These are phyloP conservation scores for Arctium minus DNA, from an alignment of 129 eudicot genomes.

Conservation along the genomic window DNA sequence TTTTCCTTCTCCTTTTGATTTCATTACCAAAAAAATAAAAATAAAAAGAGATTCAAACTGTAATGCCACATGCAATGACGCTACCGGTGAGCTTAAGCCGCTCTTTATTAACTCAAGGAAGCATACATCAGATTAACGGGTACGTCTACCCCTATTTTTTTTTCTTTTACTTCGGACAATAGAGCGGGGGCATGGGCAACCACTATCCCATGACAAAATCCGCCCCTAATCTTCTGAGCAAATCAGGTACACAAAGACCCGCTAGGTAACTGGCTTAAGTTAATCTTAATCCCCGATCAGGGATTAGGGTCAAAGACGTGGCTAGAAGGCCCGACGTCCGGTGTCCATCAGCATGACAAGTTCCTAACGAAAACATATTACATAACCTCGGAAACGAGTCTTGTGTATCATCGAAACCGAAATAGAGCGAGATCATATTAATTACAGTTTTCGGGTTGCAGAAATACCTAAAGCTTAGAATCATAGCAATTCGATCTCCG, in stretches of 20 bases:
- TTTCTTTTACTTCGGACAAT: too few species aligned
- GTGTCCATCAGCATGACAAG: background rate
- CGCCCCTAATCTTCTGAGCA: background rate
- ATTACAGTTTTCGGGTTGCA: constrained; percentile 32
- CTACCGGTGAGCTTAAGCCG: too few species aligned
- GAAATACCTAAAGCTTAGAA: constrained; percentile 30
- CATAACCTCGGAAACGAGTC: constrained; percentile 6
- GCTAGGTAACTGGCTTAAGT: background rate
- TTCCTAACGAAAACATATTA: constrained; percentile 17
- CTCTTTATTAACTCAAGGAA: too few species aligned
- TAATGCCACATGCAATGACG: too few species aligned
- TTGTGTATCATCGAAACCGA: background rate
- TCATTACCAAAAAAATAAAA: too few species aligned
- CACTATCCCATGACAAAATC: background rate
- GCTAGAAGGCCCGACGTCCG: background rate
- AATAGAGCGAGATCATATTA: constrained; percentile 26
- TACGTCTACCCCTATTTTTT: too few species aligned
- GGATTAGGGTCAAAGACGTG: background rate
- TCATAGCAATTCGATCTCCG: constrained; percentile 18
- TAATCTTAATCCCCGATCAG: background rate
- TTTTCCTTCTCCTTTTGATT: too few species aligned
- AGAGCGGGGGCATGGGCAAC: background rate
- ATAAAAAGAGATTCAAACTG: too few species aligned
- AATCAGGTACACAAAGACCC: background rate
- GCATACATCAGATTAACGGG: too few species aligned